phyloP scores from a whole-genome alignment of 2,329 filamentous ascomycete species.

The Uncinocarpus reesii region DNA sequence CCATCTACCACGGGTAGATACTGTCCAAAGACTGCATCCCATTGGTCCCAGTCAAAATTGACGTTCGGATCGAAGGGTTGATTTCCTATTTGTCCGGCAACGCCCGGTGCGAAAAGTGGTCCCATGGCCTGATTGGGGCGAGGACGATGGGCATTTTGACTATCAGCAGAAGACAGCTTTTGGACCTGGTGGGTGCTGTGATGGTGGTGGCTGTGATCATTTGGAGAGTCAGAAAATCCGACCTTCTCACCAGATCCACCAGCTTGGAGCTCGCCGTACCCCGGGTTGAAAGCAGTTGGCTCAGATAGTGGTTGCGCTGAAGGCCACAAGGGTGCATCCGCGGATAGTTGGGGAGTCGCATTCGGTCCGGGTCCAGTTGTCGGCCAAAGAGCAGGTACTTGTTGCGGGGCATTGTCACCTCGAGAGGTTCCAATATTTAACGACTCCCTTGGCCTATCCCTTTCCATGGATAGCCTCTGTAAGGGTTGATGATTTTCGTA shows the following conservation, averaged over 20 bases:
- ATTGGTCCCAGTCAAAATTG: slow-evolving; percentile 42
- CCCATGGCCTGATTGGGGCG: slow-evolving; percentile 26
- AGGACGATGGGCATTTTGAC: slow-evolving; percentile 14
- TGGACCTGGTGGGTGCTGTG: not conserved
- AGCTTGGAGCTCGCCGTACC: not conserved
- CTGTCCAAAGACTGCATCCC: slow-evolving; percentile 41
- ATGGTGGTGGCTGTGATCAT: slow-evolving; percentile 2
- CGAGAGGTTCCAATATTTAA: not conserved
- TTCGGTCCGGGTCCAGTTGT: not conserved
- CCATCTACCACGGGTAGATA: slow-evolving; percentile 37
- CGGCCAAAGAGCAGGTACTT: not conserved
- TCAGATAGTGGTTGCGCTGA: not conserved
- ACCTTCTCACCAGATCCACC: not conserved
- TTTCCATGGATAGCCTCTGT: slow-evolving; percentile 9
- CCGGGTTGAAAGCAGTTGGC: not conserved
- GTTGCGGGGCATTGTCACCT: not conserved
- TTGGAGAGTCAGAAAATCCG: not conserved
- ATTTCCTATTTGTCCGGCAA: slow-evolving; percentile 25
- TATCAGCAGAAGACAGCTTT: not conserved
- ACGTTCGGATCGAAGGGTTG: slow-evolving; percentile 25
- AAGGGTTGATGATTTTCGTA: slow-evolving; percentile 10
- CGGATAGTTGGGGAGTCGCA: not conserved
- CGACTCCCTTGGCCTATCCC: not conserved
- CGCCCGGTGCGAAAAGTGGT: slow-evolving; percentile 11
- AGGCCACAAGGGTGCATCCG: not conserved